phyloP scores from a whole-genome alignment of 106 monocot genomes.

The Dioscorea alata region DNA sequence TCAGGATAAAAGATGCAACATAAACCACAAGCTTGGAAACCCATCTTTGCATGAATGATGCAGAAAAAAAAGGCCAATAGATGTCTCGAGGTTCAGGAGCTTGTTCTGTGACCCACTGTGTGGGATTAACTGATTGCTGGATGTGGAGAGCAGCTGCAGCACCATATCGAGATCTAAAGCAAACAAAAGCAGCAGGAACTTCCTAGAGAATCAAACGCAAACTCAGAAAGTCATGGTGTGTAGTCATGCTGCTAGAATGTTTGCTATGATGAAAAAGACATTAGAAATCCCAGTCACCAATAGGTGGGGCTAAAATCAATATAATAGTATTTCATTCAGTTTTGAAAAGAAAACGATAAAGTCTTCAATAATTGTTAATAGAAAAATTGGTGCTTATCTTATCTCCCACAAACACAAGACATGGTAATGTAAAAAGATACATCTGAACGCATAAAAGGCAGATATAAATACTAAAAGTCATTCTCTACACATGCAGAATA shows the following conservation, averaged over 20 bases:
- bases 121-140: constrained; percentile 71
- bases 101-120: constrained; percentile 77
- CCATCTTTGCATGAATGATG: constrained; percentile 79
- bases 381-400: too few species aligned
- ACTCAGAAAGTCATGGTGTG: too few species aligned
- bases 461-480: too few species aligned
- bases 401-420: too few species aligned
- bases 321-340: neutral
- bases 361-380: too few species aligned
- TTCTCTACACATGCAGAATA: too few species aligned
- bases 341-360: neutral
- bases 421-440: too few species aligned
- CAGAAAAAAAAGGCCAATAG: constrained; percentile 94
- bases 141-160: constrained; percentile 61
- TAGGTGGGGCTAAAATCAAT: neutral
- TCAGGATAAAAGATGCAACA: constrained; percentile 65
- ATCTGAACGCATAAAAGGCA: too few species aligned
- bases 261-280: neutral
- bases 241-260: neutral
- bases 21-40: constrained; percentile 74
- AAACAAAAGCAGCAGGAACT: constrained; percentile 92
- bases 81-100: constrained; percentile 96
- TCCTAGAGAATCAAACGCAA: constrained; percentile 34
- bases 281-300: neutral
- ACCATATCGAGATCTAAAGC: constrained; percentile 82